Base-by-base conservation (phyloP, 257 asterid species). In the Nicotiana knightiana region DNA sequence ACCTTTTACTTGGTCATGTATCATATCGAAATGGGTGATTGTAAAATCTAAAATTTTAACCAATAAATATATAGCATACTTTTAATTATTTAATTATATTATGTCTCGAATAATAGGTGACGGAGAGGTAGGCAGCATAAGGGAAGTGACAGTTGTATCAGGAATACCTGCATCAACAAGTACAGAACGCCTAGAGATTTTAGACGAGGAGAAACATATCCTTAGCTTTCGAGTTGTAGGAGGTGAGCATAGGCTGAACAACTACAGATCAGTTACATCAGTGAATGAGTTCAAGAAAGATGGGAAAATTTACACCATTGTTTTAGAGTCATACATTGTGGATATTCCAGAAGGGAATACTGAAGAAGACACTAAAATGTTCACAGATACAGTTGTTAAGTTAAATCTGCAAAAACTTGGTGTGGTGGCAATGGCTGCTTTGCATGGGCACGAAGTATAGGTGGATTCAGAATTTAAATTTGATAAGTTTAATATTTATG, bases 301-400 rank as follows among this genome's bases (percentile, higher is more conserved):
- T 1, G 92, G 88, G 0, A 70, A 67, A n/a, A 73, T 77, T 6
- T 93, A 89, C 18, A 89, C 97, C 11, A 73, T 95, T 28, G 98
- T 93, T 0, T 24, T 93, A 83, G 98, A 95, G 30, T 92, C 97
- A 53, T 95, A 95, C 58, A 90, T 95, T 53, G 98, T 95, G 2
- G 98, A 95, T 64, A 92, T 95, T 46, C 98, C 98, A 18, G 92
- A 88, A 59, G 99, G 99, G 59, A 95, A 95, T n/a, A 92, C 99
- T 0, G 90, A 88, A 4, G 99, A 93, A 85, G 99, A 93, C 15
- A 88, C 99, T 0, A 92, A 89, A 84, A 87, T 94, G 97, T 95
- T 91, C 21, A 93, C 98, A 0, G 98, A 93, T 58, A 95, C 99
- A 7, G 94, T 95, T 21, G 98, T 95, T 62, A 93, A 90, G 79